These are phyloP conservation scores for Earliella scabrosa DNA, from an alignment of 1,284 basidiomycete species.

Conservation along the genomic window DNA sequence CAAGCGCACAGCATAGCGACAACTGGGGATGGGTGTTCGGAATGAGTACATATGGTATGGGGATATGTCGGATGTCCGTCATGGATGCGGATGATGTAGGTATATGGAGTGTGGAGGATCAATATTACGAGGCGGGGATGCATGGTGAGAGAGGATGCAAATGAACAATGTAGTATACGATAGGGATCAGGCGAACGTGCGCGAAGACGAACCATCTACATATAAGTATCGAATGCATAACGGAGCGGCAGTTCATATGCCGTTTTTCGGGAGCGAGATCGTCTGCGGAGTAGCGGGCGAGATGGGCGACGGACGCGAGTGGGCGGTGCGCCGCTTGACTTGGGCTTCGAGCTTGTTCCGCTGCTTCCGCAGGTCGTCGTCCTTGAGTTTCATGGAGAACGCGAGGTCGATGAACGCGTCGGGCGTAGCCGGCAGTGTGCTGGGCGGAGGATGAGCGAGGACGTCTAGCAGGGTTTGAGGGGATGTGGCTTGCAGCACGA, in stretches of 20 bases:
- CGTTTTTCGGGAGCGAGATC: slow-evolving; percentile 29
- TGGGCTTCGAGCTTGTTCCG: slow-evolving; percentile 73
- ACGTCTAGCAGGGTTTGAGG: slow-evolving; percentile 53
- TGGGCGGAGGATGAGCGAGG: slow-evolving; percentile 56
- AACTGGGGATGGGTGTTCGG: slow-evolving; percentile 5
- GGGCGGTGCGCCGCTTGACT: slow-evolving; percentile 60
- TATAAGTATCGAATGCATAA: not conserved
- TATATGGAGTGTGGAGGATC: not conserved
- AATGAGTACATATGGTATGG: not conserved
- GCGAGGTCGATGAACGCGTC: slow-evolving; percentile 70
- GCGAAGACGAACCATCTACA: no score
- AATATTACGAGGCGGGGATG: not conserved
- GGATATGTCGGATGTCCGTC: not conserved
- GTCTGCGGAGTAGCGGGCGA: slow-evolving; percentile 17
- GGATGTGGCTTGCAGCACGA: slow-evolving; percentile 54
- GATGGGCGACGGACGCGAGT: slow-evolving; percentile 35
- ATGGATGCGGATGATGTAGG: not conserved
- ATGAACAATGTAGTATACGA: no score
- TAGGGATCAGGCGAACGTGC: no score
- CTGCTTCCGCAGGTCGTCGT: slow-evolving; percentile 81
- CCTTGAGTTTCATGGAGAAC: slow-evolving; percentile 73
- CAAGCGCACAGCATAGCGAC: slow-evolving; percentile 14
- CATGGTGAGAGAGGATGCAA: not conserved
- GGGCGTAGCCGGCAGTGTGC: slow-evolving; percentile 56
- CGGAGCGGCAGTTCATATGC: not conserved